Evolutionary conservation across 1,139 yeast genomes (phyloP).

Genomic region (Saccharomyces pastorianus): DNA sequence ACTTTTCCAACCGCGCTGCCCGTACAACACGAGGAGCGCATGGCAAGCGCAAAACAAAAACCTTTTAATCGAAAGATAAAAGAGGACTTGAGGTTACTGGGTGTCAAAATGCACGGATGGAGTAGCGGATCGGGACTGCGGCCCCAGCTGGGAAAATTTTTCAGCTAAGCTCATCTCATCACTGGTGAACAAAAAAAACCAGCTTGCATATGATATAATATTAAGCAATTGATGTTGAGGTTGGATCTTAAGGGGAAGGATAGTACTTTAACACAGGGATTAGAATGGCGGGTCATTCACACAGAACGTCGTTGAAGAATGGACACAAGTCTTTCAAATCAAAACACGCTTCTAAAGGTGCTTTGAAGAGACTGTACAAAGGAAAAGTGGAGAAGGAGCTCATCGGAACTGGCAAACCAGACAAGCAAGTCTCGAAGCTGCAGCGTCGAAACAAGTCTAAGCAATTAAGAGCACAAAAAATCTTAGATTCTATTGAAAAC

Average conservation of each 20-base stretch:
- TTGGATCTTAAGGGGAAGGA: neutral
- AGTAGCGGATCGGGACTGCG: neutral
- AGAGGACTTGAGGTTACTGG: neutral
- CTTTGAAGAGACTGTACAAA: slow-evolving; percentile 66
- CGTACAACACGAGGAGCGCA: neutral
- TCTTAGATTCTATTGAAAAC: slow-evolving; percentile 40
- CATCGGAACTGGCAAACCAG: slow-evolving; percentile 35
- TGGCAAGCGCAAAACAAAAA: too few species aligned
- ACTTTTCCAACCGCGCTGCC: neutral
- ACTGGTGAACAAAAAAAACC: neutral
- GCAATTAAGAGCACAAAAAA: slow-evolving; percentile 71
- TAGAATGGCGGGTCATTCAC: slow-evolving; percentile 67
- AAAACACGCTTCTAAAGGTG: slow-evolving; percentile 85
- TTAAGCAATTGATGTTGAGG: neutral
- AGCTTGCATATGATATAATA: neutral
- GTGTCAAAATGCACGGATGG: slow-evolving; percentile 3
- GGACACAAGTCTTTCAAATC: slow-evolving; percentile 87
- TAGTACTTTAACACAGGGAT: neutral
- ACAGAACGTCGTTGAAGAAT: slow-evolving; percentile 73
- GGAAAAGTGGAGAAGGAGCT: slow-evolving; percentile 76
- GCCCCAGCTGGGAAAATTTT: slow-evolving; percentile 8
- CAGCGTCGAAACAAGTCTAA: slow-evolving; percentile 75
- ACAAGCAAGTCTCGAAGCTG: slow-evolving; percentile 47
- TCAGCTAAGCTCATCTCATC: slow-evolving; percentile 16
- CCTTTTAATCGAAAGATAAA: too few species aligned